Evolutionary conservation across 2,329 filamentous ascomycete species (phyloP).

Genomic region (Fusarium poae): DNA sequence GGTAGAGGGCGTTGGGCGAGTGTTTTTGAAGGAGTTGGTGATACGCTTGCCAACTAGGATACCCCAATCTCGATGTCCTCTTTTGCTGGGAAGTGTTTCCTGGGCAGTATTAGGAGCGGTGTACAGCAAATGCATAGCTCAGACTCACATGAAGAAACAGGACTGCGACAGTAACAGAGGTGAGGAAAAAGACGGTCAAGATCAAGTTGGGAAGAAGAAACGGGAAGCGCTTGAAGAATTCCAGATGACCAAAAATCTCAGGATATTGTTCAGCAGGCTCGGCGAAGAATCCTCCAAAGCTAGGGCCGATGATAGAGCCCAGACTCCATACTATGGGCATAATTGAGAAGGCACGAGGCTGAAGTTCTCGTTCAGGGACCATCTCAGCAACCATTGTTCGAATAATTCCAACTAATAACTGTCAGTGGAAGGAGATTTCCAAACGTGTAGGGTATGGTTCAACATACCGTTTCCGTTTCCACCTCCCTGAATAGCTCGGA

Average conservation of each 20-base stretch:
- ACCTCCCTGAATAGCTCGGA: conserved; percentile 82
- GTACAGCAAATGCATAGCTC: rapidly evolving
- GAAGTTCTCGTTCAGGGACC: conserved; percentile 86
- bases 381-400: conserved; percentile 93
- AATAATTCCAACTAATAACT: conserved; percentile 80
- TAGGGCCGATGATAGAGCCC: conserved; percentile 88
- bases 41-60: conserved; percentile 78
- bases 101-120: conserved; percentile 48
- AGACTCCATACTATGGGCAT: conserved; percentile 94
- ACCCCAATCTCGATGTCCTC: conserved; percentile 79
- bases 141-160: conserved; percentile 78
- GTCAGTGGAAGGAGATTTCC: neutral
- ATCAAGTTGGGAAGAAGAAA: conserved; percentile 89
- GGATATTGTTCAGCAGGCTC: conserved; percentile 83
- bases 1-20: conserved; percentile 44
- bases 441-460: neutral
- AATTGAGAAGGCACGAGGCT: conserved; percentile 89
- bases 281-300: conserved; percentile 87
- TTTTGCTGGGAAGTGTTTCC: conserved; percentile 84
- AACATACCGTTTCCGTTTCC: conserved; percentile 84
- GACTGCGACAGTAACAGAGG: conserved; percentile 79
- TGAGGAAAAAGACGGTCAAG: conserved; percentile 79
- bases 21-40: conserved; percentile 54
- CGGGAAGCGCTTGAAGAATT: conserved; percentile 80
- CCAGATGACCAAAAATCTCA: conserved; percentile 72